These are phyloP conservation scores for Yarrowia deformans DNA, from an alignment of 805 yeast species.

Conservation along the genomic window DNA sequence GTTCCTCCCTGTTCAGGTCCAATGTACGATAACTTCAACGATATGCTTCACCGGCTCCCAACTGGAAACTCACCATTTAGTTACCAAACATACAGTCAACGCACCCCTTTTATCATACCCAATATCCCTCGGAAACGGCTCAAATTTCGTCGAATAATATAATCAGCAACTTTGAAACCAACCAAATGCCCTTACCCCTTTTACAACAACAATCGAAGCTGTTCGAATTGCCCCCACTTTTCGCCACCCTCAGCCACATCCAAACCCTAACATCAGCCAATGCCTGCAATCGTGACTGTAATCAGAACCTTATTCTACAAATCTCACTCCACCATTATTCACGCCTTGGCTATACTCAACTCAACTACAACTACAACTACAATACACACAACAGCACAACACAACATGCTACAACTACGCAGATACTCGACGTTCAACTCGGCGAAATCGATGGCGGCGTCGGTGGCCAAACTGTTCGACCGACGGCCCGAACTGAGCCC, in stretches of 20 bases:
- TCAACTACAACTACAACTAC: not conserved
- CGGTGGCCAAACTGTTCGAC: conserved; percentile 26
- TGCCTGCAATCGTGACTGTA: conserved; percentile 15
- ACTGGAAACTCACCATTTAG: too few relatives aligned
- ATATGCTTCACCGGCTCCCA: too few relatives aligned
- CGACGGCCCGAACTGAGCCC: conserved; percentile 24
- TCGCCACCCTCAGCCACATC: conserved; percentile 8
- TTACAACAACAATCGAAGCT: too few relatives aligned
- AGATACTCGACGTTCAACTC: conserved; percentile 24
- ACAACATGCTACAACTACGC: conserved; percentile 16
- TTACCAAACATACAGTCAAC: too few relatives aligned
- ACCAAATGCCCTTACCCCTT: too few relatives aligned
- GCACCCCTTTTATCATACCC: too few relatives aligned
- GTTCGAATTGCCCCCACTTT: too few relatives aligned
- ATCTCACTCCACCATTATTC: not conserved
- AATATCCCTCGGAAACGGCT: too few relatives aligned
- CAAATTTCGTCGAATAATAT: too few relatives aligned
- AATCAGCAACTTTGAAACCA: too few relatives aligned
- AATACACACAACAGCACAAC: conserved; percentile 4
- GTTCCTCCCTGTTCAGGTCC: too few relatives aligned
- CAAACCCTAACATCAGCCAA: not conserved
- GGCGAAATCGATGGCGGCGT: conserved; percentile 36
- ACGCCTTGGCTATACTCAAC: not conserved
- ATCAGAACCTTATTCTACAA: conserved; percentile 1
- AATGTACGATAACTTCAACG: too few relatives aligned